A percentile compares a stretch with the other conserved stretches of the same genome.
Conservation (phyloP, 176 grass and related monocot species). For the Areca catechu region DNA sequence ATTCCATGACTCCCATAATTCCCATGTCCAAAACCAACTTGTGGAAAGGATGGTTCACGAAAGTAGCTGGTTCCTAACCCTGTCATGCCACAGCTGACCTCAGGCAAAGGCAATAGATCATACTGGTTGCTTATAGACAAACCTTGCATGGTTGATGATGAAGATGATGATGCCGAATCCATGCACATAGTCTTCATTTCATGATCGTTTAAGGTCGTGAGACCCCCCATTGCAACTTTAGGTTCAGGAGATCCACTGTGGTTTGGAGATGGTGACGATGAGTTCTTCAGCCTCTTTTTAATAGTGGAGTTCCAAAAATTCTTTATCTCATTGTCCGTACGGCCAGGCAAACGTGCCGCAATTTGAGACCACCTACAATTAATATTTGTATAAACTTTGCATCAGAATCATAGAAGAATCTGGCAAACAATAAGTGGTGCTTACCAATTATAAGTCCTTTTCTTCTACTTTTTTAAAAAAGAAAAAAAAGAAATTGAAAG, state of each 20-base stretch:
- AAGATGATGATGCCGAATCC: constrained; percentile 44
- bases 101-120: constrained; percentile 59
- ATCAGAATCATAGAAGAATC: no score
- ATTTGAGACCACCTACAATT: constrained; percentile 95
- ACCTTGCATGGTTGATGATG: constrained; percentile 43
- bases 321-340: constrained; percentile 98
- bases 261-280: constrained; percentile 24
- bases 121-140: constrained; percentile 19
- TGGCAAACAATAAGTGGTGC: no score
- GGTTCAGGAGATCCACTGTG: constrained; percentile 36
- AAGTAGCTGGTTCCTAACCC: constrained; percentile 23
- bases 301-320: constrained; percentile 99
- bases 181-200: constrained; percentile 32
- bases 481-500: no score
- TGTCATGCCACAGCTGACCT: constrained; percentile 12
- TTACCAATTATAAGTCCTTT: no score
- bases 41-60: constrained; percentile 18
- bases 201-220: constrained; percentile 30
- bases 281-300: constrained; percentile 85
- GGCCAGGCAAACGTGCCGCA: constrained; percentile 73
- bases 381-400: no score
- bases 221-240: constrained; percentile 28
- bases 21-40: constrained; percentile 13
- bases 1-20: constrained; percentile 35
- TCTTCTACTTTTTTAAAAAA: no score